Evolutionary conservation across 441 rosid genomes (phyloP), one percentile per base, ranked within the genome.

Genomic region (Daphne laureola): DNA sequence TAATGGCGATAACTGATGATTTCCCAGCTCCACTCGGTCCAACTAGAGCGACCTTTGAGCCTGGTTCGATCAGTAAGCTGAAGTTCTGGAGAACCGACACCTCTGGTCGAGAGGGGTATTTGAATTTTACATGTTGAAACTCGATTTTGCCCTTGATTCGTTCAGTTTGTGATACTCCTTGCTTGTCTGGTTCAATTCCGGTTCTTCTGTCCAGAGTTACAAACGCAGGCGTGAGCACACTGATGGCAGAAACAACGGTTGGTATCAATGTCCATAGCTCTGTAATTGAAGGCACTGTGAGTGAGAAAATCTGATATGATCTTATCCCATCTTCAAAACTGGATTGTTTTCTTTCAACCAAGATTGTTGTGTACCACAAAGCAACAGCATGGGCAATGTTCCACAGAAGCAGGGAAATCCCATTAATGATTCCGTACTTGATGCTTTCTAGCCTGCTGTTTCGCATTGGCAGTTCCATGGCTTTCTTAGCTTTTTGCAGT

Each of bases 331-430:
- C 4, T 58, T 44, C 5, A 49, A 85, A 85, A 36, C 44, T 18
- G 48, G 93, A 75, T 63, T 79, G 81, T 17, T 55, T 16, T 51
- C 63, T 67, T 0, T 67, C 49, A 5, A 82, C 59, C 66, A 78
- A 62, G 57, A 64, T 26, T 14, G 81, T 59, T 11, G 84, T 79
- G 69, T 82, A 82, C 89, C 88, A 80, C 55, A 85, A 53, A 3
- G 89, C 93, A 35, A 79, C 78, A n/a, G 83, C 89, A 65, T 80
- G 93, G 18, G 93, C 89, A 54, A 85, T 80, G 69, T 85, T 82
- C 93, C 89, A 85, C 40, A 80, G 64, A 72, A 81, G 76, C 27
- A 76, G 84, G 55, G 85, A 85, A 57, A 72, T 56, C 25, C 89
- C 87, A 71, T 85, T 88, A 66, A 82, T 73, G 52, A 82, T 47